Conservation (phyloP, 768 basidiomycete genomes). For the Pleurotus cornucopiae region DNA sequence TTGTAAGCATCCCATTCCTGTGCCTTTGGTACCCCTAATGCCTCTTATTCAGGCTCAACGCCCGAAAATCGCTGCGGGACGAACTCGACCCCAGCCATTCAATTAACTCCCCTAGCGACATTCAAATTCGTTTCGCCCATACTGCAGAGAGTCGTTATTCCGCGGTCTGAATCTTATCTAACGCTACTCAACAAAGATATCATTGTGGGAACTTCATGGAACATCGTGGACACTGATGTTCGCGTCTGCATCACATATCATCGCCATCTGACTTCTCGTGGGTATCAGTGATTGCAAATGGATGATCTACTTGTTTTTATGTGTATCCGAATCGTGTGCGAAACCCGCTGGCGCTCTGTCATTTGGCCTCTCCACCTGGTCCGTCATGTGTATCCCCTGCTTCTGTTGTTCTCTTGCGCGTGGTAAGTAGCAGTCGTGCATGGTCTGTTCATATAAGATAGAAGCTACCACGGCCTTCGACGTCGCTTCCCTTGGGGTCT, state of each 20-base stretch:
- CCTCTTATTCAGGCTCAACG: slow-evolving; percentile 4
- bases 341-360: not conserved
- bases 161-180: not conserved
- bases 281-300: no score
- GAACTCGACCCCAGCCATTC: slow-evolving; percentile 1
- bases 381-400: not conserved
- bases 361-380: not conserved
- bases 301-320: not conserved
- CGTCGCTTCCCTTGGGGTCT: no score
- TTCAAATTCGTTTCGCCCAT: not conserved
- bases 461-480: no score
- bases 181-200: not conserved
- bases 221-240: no score
- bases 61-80: slow-evolving; percentile 4
- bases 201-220: no score
- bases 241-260: no score
- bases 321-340: not conserved
- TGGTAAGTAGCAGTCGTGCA: not conserved
- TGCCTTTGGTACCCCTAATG: not conserved
- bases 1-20: not conserved
- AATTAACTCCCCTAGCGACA: not conserved
- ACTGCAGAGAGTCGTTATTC: not conserved
- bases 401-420: not conserved
- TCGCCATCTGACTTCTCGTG: no score
- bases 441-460: no score